These are phyloP conservation scores for Avena atlantica DNA, from an alignment of 176 grass and related monocot genomes.

Conservation along the genomic window DNA sequence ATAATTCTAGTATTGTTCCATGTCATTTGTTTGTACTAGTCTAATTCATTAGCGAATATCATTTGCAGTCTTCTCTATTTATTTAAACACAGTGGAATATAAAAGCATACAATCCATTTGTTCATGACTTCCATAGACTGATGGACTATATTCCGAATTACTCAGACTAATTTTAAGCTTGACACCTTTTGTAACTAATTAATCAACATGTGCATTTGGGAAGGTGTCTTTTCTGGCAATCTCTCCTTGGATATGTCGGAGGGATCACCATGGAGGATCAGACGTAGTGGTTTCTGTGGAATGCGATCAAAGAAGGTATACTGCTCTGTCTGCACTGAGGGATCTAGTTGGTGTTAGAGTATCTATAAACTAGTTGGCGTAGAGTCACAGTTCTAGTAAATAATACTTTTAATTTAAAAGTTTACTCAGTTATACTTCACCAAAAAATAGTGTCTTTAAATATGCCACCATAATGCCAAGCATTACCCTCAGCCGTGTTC, in stretches of 20 bases:
- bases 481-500: background rate
- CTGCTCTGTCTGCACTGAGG: background rate
- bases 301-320: constrained; percentile 96
- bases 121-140: constrained; percentile 20
- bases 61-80: background rate
- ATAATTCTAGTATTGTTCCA: background rate
- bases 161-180: constrained; percentile 22
- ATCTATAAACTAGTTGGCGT: background rate
- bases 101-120: constrained; percentile 1
- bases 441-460: background rate
- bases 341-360: background rate
- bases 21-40: background rate
- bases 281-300: constrained; percentile 90
- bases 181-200: background rate
- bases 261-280: constrained; percentile 80
- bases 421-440: background rate
- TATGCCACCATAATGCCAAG: background rate
- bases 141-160: background rate
- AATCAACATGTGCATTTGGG: constrained; percentile 29
- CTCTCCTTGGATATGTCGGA: constrained; percentile 86
- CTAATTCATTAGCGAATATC: constrained; percentile 6
- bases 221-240: constrained; percentile 87
- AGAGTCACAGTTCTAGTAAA: background rate
- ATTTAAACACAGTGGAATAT: constrained; percentile 8
- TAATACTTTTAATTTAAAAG: constrained; percentile 5